These are phyloP conservation scores for Chiua virens DNA, from an alignment of 768 basidiomycete genomes.

Conservation along the genomic window DNA sequence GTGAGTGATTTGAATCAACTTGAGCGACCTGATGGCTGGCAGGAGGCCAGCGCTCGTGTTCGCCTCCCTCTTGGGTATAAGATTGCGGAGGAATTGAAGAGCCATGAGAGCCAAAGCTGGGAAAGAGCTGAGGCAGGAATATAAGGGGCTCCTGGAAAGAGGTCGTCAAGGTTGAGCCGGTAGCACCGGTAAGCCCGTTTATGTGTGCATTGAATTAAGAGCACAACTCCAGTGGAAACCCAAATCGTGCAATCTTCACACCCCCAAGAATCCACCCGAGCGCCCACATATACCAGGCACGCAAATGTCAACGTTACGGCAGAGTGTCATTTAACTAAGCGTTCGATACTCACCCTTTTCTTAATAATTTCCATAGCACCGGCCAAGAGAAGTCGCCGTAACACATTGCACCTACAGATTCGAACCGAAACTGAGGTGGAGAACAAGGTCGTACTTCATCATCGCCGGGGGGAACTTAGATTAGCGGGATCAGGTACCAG, in stretches of 20 bases:
- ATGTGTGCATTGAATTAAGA: constrained; percentile 1
- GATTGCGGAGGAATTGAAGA: constrained; percentile 42
- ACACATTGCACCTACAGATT: too few relatives aligned
- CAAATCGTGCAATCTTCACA: constrained; percentile 10
- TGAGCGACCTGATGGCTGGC: constrained; percentile 43
- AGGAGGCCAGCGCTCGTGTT: constrained; percentile 38
- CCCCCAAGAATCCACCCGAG: neutral
- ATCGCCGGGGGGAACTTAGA: too few relatives aligned
- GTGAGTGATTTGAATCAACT: constrained; percentile 55
- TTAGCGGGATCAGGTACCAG: too few relatives aligned
- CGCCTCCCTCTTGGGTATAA: constrained; percentile 50
- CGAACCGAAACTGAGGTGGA: too few relatives aligned
- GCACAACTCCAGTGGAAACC: constrained; percentile 3
- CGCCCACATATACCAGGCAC: constrained; percentile 18
- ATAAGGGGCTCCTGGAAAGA: neutral
- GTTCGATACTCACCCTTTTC: too few relatives aligned
- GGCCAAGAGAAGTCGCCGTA: too few relatives aligned
- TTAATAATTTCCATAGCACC: too few relatives aligned
- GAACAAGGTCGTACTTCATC: too few relatives aligned
- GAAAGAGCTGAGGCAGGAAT: too few relatives aligned
- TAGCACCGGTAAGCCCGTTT: constrained; percentile 4
- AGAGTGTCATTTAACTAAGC: constrained; percentile 1
- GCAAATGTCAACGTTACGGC: constrained; percentile 14
- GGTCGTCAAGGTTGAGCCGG: neutral
- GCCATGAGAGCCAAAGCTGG: constrained; percentile 7